phyloP scores from a whole-genome alignment of 768 basidiomycete genomes.

The Leccinum longicurvipes region DNA sequence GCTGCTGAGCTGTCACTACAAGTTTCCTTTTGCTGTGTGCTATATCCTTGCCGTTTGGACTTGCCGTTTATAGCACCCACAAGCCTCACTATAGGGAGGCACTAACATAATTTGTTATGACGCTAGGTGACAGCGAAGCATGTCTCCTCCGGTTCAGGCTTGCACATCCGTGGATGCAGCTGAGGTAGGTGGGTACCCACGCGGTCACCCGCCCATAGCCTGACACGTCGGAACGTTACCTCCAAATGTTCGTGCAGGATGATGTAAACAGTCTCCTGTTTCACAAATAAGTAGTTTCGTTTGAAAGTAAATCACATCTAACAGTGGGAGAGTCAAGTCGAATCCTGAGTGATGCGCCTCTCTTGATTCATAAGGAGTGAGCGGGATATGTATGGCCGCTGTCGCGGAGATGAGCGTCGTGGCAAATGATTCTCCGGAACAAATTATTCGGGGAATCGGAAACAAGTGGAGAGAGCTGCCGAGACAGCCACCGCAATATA shows the following conservation, averaged over 20 bases:
- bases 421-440: too few species aligned
- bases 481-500: too few species aligned
- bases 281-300: background rate
- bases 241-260: background rate
- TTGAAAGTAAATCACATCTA: background rate
- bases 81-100: too few species aligned
- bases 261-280: conserved; percentile 1
- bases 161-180: background rate
- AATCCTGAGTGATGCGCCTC: background rate
- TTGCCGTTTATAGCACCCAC: background rate
- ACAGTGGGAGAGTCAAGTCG: background rate
- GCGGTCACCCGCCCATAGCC: background rate
- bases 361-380: background rate
- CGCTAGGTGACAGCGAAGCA: background rate
- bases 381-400: background rate
- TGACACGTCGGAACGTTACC: background rate
- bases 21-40: background rate
- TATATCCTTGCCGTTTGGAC: background rate
- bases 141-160: background rate
- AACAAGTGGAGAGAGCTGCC: too few species aligned
- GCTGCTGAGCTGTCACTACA: background rate
- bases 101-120: background rate
- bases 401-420: background rate
- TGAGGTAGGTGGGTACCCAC: background rate
- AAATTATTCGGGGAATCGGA: too few species aligned